Conservation (phyloP, 495 filamentous ascomycete genomes). For the Aspergillus haitiensis region DNA sequence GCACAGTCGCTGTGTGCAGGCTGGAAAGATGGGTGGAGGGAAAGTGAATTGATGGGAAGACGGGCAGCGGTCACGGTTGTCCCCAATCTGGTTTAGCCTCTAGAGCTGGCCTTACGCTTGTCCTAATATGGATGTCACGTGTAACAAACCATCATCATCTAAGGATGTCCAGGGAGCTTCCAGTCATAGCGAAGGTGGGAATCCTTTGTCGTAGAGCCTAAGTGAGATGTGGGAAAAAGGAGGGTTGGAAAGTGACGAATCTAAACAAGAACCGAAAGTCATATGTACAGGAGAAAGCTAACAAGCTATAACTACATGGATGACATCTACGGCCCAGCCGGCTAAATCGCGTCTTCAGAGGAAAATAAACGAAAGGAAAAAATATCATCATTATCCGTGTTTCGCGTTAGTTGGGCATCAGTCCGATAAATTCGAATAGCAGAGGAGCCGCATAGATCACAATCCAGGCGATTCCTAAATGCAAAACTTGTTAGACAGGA, state of each 20-base stretch:
- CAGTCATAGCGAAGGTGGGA: too few relatives aligned
- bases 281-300: slow-evolving; percentile 24
- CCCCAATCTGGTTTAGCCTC: background rate
- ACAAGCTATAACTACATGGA: slow-evolving; percentile 18
- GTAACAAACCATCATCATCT: background rate
- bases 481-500: slow-evolving; percentile 3
- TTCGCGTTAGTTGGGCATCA: slow-evolving; percentile 37
- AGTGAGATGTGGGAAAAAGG: background rate
- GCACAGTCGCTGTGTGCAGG: background rate
- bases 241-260: background rate
- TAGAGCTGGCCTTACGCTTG: background rate
- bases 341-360: slow-evolving; percentile 16
- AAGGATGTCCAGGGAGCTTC: too few relatives aligned
- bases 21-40: background rate
- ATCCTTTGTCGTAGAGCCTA: background rate
- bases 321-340: slow-evolving; percentile 14
- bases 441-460: slow-evolving; percentile 67
- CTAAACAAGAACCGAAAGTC: slow-evolving; percentile 11
- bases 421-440: slow-evolving; percentile 63
- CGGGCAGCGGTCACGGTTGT: background rate
- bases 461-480: slow-evolving; percentile 70
- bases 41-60: background rate
- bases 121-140: slow-evolving; percentile 6
- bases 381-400: background rate
- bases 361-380: background rate